Conservation (phyloP, 2,329 filamentous ascomycete species). For the Xylaria hypoxylon region DNA sequence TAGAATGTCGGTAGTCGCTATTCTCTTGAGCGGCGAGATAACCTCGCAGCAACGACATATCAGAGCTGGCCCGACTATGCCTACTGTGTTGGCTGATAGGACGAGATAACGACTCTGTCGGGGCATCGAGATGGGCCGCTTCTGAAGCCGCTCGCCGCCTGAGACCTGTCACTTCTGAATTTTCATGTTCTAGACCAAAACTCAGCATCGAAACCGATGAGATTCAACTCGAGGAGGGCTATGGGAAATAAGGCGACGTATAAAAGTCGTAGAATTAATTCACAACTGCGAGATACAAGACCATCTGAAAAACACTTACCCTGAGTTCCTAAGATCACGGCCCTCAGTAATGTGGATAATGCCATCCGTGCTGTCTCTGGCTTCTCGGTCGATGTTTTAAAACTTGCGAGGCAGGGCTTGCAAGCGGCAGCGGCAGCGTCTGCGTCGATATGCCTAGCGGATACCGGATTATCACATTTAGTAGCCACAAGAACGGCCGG, state of each 20-base stretch:
- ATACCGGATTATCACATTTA: conserved; percentile 85
- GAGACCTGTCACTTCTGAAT: conserved; percentile 57
- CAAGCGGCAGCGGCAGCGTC: conserved; percentile 72
- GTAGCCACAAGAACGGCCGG: conserved; percentile 86
- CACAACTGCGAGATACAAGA: not conserved
- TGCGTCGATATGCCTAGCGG: conserved; percentile 77
- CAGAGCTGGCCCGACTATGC: conserved; percentile 77
- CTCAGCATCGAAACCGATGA: conserved; percentile 22
- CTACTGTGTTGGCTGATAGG: conserved; percentile 72
- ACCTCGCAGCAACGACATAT: conserved; percentile 70
- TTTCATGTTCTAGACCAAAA: conserved; percentile 48
- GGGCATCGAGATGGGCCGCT: conserved; percentile 67
- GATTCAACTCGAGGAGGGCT: not conserved
- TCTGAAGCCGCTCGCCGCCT: conserved; percentile 71
- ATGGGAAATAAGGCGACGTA: not conserved
- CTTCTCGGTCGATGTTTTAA: conserved; percentile 77
- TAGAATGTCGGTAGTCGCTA: conserved; percentile 57
- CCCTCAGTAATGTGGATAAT: conserved; percentile 79
- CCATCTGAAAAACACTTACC: conserved; percentile 64
- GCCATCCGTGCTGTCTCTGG: conserved; percentile 80
- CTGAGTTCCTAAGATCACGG: conserved; percentile 74
- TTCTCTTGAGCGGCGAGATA: conserved; percentile 60
- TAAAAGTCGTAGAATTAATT: not conserved
- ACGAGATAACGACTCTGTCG: conserved; percentile 62
- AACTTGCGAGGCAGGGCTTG: conserved; percentile 76